Evolutionary conservation across 2,329 filamentous ascomycete genomes (phyloP).

Genomic region (Monosporascus sp.): DNA sequence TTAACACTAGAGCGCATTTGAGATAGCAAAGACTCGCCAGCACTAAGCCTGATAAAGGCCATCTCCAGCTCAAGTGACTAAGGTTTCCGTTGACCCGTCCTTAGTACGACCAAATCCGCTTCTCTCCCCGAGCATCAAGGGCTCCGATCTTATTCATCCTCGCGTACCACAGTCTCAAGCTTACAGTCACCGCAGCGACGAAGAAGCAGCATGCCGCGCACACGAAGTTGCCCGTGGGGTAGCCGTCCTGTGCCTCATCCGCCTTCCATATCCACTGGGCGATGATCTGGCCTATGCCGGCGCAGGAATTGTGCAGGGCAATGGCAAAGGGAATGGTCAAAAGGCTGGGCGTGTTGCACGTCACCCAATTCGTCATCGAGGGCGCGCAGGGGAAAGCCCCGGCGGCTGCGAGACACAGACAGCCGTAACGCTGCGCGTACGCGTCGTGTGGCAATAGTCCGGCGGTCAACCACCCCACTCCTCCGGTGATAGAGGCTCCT

Average conservation of each 20-base stretch:
- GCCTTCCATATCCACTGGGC: constrained; percentile 34
- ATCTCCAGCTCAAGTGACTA: too few relatives aligned
- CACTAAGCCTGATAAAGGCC: too few relatives aligned
- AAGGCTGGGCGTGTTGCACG: constrained; percentile 31
- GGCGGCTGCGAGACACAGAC: constrained; percentile 29
- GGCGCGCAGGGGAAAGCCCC: constrained; percentile 31
- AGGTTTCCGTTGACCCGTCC: too few relatives aligned
- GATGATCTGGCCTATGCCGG: constrained; percentile 32
- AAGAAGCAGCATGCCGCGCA: constrained; percentile 33
- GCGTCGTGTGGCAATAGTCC: constrained; percentile 21
- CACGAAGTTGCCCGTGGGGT: constrained; percentile 33
- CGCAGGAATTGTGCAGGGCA: constrained; percentile 31
- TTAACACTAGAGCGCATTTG: too few relatives aligned
- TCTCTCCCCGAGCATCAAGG: constrained; percentile 14
- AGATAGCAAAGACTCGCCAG: too few relatives aligned
- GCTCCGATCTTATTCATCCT: constrained; percentile 17
- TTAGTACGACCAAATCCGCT: constrained; percentile 19
- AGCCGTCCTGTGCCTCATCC: constrained; percentile 22
- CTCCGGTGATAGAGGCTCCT: constrained; percentile 21
- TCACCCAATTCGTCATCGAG: constrained; percentile 31
- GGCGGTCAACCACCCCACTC: constrained; percentile 26
- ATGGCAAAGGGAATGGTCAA: constrained; percentile 31
- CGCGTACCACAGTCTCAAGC: constrained; percentile 15
- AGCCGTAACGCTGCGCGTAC: constrained; percentile 26
- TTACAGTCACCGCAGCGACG: constrained; percentile 13